These are phyloP conservation scores for Trypanosoma cruzi DNA, from an alignment of 208 protist genomes.

Conservation along the genomic window DNA sequence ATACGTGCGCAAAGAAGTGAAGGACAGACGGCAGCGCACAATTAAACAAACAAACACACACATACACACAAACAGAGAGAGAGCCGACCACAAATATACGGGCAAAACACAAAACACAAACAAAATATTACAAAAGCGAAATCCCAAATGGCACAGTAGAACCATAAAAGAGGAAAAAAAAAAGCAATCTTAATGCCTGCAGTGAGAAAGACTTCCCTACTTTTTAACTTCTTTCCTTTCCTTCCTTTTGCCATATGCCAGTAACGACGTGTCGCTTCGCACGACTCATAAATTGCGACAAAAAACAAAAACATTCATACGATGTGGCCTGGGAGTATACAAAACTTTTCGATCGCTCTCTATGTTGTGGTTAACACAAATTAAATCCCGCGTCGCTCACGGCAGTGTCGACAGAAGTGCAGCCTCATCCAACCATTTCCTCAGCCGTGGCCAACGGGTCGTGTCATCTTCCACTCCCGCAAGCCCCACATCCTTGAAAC, in stretches of 20 bases:
- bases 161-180: constrained; percentile 3
- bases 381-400: background rate
- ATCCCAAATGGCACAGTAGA: background rate
- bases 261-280: background rate
- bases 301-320: background rate
- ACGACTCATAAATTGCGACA: background rate
- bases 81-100: background rate
- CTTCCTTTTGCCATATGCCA: background rate
- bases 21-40: background rate
- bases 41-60: background rate
- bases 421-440: background rate
- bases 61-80: background rate
- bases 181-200: background rate
- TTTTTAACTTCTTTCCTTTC: background rate
- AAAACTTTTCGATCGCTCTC: background rate
- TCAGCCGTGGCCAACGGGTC: constrained; percentile 1
- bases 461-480: background rate
- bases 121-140: constrained; percentile 9
- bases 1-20: background rate
- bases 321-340: background rate
- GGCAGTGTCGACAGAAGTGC: background rate
- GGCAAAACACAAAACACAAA: background rate
- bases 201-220: background rate
- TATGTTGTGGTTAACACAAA: background rate
- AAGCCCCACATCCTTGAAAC: background rate